Base-by-base conservation (phyloP, 1,284 basidiomycete genomes). In the Ustilago bromivora region DNA sequence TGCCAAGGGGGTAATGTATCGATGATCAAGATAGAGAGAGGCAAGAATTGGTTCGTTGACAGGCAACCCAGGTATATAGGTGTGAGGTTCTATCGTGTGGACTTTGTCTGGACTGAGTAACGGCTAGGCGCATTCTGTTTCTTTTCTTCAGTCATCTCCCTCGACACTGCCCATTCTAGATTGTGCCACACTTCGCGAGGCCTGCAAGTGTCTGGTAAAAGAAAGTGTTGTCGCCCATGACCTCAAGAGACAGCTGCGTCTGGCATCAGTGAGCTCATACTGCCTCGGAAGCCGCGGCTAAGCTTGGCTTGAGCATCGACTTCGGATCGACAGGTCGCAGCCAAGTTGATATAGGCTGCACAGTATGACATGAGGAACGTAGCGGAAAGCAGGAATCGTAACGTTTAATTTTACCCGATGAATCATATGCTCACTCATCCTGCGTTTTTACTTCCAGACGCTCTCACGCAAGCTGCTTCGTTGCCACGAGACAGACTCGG, bases 381-480 rank as follows among this genome's bases (percentile, higher is more conserved):
- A 7, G 23, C 6, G 19, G 13, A 28, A 17, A 17, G 15, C n/a
- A 19, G 36, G 23, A 17, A 5, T 13, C 40, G 13, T 17, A 17
- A 41, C 15, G 23, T 15, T 15, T 17, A 32, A 28, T 17, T 59
- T 63, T 63, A 17, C 46, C 47, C 57, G 57, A 67, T 64, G 71
- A 67, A 57, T 64, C 65, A 72, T 66, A 67, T 57, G 71, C 65
- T 72, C 71, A 72, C 65, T 72, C 71, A 72, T 56, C 65, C 49
- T 60, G 57, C 53, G 52, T 61, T 19, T 13, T 34, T 41, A 28
- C 28, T 67, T 46, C 43, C 3, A 28, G 43, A n/a, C 17, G 19
- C 43, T 46, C n/a, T 46, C 43, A 46, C 43, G 17, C 17, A 57
- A n/a, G 13, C 46, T 38, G 31, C 32, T 19, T 46, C 32, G 2